Base-by-base conservation (phyloP, 371 early-diverging fungal genomes). In the Zancudomyces culisetae region DNA sequence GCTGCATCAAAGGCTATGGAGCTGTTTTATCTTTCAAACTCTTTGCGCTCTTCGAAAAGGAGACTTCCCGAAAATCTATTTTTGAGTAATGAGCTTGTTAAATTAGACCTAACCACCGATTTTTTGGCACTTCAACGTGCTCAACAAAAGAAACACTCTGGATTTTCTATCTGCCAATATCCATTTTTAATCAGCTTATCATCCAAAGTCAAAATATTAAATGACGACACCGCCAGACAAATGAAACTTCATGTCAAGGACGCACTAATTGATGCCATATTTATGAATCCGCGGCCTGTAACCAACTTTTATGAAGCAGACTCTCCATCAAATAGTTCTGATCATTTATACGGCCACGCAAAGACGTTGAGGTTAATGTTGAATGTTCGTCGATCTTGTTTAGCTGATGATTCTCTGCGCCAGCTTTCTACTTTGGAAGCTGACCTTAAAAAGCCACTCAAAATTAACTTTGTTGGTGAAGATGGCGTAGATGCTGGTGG, bases 401-500 rank as follows among this genome's bases (percentile, higher is more conserved):
- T 78, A 23, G 67, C 79, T n/a, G 68, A 78, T 24, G 80, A 80
- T 56, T 71, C 80, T 23, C 51, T 80, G 39, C 66, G 65, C 19
- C 77, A 87, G 76, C 58, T 87, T 12, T 72, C 77, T 1, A 70
- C 72, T 43, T 72, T 76, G 30, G 72, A 80, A 53, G 63, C 71
- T 51, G 92, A 92, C 50, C 64, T 93, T 45, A 88, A 91, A 58
- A 83, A 88, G 59, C 81, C 80, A 10, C 65, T 94, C 21, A 77
- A 80, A 18, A 81, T 91, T 45, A 76, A 81, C 55, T 91, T 92
- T 70, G 69, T 83, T 23, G 90, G 83, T 6, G 94, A 94, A 63
- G 82, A 80, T 45, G 78, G 83, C 63, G 89, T 80, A 2, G 97
- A 96, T 69, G 91, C 84, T n/a, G 98, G 98, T 45, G 98, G 98